These are phyloP conservation scores for Phyllosticta capitalensis DNA, from an alignment of 2,329 filamentous ascomycete species.

Conservation along the genomic window DNA sequence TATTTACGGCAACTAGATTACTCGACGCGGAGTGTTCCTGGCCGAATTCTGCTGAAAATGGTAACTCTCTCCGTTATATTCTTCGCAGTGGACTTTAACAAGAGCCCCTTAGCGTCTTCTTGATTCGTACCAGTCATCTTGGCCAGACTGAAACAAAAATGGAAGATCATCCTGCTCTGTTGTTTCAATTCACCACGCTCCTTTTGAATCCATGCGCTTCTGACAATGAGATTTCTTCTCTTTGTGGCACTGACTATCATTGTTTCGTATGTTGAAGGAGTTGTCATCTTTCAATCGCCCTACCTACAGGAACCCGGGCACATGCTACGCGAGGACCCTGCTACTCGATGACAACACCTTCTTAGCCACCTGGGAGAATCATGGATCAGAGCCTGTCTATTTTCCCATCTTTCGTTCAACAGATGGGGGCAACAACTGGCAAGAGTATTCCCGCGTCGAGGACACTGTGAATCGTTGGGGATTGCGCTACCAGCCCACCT, in stretches of 20 bases:
- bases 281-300: slow-evolving; percentile 35
- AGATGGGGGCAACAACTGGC: slow-evolving; percentile 47
- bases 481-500: slow-evolving; percentile 58
- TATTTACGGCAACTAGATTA: no score
- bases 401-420: slow-evolving; percentile 39
- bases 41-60: no score
- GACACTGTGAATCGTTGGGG: slow-evolving; percentile 58
- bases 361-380: slow-evolving; percentile 48
- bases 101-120: no score
- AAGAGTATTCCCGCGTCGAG: slow-evolving; percentile 51
- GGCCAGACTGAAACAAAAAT: no score
- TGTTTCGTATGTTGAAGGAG: slow-evolving; percentile 10
- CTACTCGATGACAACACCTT: slow-evolving; percentile 31
- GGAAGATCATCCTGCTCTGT: no score
- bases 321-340: slow-evolving; percentile 43
- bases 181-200: no score
- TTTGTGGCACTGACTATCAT: slow-evolving; percentile 1
- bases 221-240: not conserved
- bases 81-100: no score
- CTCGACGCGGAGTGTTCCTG: no score
- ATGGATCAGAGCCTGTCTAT: slow-evolving; percentile 38
- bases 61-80: no score
- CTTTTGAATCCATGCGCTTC: slow-evolving; percentile 1
- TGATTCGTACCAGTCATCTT: no score
- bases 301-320: slow-evolving; percentile 37